phyloP scores from a whole-genome alignment of 805 yeast genomes.

The Zygoascus tannicola region DNA sequence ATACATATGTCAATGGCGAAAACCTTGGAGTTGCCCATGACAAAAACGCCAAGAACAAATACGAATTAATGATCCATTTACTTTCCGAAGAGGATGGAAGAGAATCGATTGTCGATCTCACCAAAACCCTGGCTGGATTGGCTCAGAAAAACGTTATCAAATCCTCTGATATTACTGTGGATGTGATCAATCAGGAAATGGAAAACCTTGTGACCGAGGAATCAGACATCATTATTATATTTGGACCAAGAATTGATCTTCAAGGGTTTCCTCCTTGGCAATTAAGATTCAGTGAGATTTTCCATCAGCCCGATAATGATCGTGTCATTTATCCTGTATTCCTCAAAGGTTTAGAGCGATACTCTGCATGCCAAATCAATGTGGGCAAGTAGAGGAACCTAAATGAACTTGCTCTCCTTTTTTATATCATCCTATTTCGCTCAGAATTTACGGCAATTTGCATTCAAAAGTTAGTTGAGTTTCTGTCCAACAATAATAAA shows the following conservation, averaged over 20 bases:
- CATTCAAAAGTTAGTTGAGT: no score
- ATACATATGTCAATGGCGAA: conserved; percentile 7
- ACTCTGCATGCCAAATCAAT: conserved; percentile 73
- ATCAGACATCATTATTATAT: conserved; percentile 79
- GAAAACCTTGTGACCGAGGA: conserved; percentile 76
- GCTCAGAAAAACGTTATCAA: conserved; percentile 52
- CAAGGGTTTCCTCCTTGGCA: conserved; percentile 99
- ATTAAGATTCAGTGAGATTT: conserved; percentile 78
- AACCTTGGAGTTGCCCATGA: neutral
- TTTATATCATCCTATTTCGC: no score
- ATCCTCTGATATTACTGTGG: conserved; percentile 60
- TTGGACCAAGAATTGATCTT: conserved; percentile 78
- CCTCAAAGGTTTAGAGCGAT: conserved; percentile 38
- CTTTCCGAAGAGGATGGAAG: conserved; percentile 78
- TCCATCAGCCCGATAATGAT: conserved; percentile 81
- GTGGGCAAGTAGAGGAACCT: conserved; percentile 86
- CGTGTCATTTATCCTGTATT: conserved; percentile 75
- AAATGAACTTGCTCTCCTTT: no score
- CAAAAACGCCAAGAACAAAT: conserved; percentile 14
- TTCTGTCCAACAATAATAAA: no score
- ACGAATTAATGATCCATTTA: conserved; percentile 49
- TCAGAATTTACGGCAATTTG: no score
- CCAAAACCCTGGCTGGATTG: conserved; percentile 75
- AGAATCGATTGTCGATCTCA: conserved; percentile 77
- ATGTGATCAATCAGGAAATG: conserved; percentile 47